phyloP scores from a whole-genome alignment of 345 rosid genomes.

The Salix suchowensis region DNA sequence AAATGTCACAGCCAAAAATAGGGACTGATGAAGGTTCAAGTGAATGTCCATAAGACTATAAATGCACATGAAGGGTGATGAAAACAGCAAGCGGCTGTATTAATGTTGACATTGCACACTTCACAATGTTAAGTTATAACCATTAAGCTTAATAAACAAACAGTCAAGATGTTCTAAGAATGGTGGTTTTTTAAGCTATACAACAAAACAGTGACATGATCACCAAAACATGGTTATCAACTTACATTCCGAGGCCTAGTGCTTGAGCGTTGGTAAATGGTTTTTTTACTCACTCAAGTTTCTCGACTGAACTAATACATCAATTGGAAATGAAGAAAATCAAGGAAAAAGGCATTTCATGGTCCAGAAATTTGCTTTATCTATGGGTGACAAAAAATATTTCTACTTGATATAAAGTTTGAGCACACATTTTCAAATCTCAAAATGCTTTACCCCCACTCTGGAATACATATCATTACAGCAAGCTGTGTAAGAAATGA shows the following conservation, averaged over 20 bases:
- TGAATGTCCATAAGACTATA: background rate
- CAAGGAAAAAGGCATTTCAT: background rate
- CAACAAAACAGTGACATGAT: background rate
- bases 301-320: background rate
- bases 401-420: background rate
- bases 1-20: background rate
- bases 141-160: background rate
- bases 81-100: background rate
- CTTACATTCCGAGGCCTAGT: background rate
- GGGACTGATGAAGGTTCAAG: background rate
- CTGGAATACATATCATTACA: background rate
- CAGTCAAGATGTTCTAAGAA: background rate
- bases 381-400: background rate
- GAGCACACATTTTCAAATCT: background rate
- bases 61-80: background rate
- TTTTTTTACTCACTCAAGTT: background rate
- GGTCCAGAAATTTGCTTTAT: background rate
- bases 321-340: background rate
- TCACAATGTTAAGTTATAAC: background rate
- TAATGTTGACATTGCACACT: background rate
- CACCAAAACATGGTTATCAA: background rate
- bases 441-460: background rate
- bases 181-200: background rate
- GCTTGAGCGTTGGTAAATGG: background rate
- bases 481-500: slow-evolving; percentile 1